These are phyloP conservation scores for Triangularia setosa DNA, from an alignment of 2,329 filamentous ascomycete species.

Conservation along the genomic window DNA sequence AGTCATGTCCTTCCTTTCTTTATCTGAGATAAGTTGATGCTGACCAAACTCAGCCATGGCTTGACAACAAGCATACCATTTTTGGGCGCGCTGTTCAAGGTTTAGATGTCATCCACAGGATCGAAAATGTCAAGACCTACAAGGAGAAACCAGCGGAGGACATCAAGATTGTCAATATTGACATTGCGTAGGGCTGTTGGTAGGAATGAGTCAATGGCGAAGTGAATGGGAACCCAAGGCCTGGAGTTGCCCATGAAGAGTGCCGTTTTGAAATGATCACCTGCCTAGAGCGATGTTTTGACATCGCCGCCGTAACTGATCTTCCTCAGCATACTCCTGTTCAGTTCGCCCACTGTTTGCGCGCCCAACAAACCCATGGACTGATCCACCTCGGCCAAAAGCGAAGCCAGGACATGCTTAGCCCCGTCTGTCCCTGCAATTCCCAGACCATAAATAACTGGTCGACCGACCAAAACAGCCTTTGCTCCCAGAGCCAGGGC, in stretches of 20 bases:
- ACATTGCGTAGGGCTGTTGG: constrained; percentile 28
- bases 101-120: constrained; percentile 90
- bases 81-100: constrained; percentile 89
- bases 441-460: constrained; percentile 55
- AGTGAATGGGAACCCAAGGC: not conserved
- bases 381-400: constrained; percentile 52
- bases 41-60: constrained; percentile 62
- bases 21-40: constrained; percentile 14
- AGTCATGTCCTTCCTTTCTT: constrained; percentile 29
- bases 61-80: constrained; percentile 94
- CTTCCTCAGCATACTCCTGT: constrained; percentile 32
- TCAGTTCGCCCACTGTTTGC: constrained; percentile 37
- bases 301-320: constrained; percentile 15
- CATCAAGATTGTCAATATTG: constrained; percentile 93
- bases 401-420: constrained; percentile 45
- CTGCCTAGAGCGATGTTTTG: not conserved
- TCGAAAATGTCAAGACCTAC: constrained; percentile 83
- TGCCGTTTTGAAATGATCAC: not conserved
- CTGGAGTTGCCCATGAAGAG: not conserved
- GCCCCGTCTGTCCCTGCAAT: constrained; percentile 54
- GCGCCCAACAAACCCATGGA: constrained; percentile 54
- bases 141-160: constrained; percentile 95
- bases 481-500: constrained; percentile 53
- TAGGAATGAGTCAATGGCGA: not conserved
- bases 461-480: constrained; percentile 53